phyloP scores from a whole-genome alignment of 1,139 yeast species.

The Saccharomycopsis crataegensis region DNA sequence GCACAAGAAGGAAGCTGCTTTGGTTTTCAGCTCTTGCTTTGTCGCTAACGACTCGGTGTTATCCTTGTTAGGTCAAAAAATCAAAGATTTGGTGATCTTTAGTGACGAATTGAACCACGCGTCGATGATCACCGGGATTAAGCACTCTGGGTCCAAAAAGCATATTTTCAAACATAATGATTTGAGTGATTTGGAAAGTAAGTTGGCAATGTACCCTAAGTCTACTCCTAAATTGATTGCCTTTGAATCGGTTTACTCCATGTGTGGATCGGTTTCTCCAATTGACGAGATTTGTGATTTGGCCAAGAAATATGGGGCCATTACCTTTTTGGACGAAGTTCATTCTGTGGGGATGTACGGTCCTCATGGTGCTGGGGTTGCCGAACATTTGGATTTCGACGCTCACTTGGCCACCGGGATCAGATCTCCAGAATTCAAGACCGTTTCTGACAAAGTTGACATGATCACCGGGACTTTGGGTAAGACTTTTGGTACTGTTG shows the following conservation, averaged over 20 bases:
- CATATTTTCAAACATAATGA: slow-evolving; percentile 91
- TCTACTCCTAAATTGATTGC: slow-evolving; percentile 90
- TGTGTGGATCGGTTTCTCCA: slow-evolving; percentile 97
- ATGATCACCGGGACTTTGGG: slow-evolving; percentile 97
- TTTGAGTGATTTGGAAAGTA: slow-evolving; percentile 69
- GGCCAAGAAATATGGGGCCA: slow-evolving; percentile 95
- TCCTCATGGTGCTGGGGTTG: slow-evolving; percentile 99
- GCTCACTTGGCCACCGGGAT: slow-evolving; percentile 67
- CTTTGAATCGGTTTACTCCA: slow-evolving; percentile 93
- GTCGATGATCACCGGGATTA: slow-evolving; percentile 93
- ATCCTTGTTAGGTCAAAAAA: slow-evolving; percentile 81
- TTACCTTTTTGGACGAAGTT: slow-evolving; percentile 95
- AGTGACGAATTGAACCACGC: slow-evolving; percentile 95
- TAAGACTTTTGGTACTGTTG: slow-evolving; percentile 94
- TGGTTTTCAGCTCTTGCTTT: slow-evolving; percentile 91
- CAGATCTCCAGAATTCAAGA: slow-evolving; percentile 40
- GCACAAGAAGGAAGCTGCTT: slow-evolving; percentile 92
- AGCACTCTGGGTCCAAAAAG: slow-evolving; percentile 82
- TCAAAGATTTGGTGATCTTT: slow-evolving; percentile 84
- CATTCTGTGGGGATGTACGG: slow-evolving; percentile 99
- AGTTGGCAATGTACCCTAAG: slow-evolving; percentile 72
- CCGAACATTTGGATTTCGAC: slow-evolving; percentile 88
- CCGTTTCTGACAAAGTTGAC: slow-evolving; percentile 86
- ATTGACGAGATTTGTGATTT: slow-evolving; percentile 88
- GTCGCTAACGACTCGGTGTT: slow-evolving; percentile 98